Conservation (phyloP, 208 protist genomes). For the Trypanosoma theileri region DNA sequence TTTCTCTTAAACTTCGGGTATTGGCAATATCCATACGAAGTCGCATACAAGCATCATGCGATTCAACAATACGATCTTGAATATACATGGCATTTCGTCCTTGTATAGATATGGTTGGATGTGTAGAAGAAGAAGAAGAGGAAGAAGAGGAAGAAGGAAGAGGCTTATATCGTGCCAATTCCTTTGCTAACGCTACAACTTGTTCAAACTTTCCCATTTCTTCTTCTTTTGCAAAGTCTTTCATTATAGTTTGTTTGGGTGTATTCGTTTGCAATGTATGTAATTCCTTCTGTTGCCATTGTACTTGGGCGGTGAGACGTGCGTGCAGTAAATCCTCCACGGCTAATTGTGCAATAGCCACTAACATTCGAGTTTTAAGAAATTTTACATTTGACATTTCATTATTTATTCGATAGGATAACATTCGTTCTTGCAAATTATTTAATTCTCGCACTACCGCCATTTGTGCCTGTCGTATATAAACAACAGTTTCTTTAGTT, state of each 20-base stretch:
- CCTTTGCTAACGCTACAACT: conserved; percentile 14
- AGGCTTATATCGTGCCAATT: not conserved
- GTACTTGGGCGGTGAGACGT: conserved; percentile 11
- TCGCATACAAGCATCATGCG: conserved; percentile 3
- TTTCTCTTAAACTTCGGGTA: not conserved
- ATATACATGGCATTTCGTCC: not conserved
- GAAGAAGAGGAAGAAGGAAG: too few relatives aligned
- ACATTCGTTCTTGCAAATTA: conserved; percentile 6
- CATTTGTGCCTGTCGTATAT: conserved; percentile 16
- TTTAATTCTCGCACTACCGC: conserved; percentile 17
- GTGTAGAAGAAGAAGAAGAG: too few relatives aligned
- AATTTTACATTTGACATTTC: not conserved
- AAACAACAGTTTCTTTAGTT: conserved; percentile 1
- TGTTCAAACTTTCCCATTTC: conserved; percentile 7
- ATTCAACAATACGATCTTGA: conserved; percentile 5
- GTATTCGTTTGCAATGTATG: not conserved
- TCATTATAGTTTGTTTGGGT: not conserved
- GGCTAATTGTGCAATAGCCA: conserved; percentile 1
- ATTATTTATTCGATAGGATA: not conserved
- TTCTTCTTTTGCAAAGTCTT: not conserved
- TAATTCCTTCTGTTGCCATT: conserved; percentile 6
- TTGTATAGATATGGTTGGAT: too few relatives aligned
- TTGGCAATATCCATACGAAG: conserved; percentile 1
- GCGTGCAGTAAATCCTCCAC: conserved; percentile 7
- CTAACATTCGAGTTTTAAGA: conserved; percentile 1